Percentiles rank a stretch among this genome's conserved stretches.
These are phyloP conservation scores for Castanopsis chinensis DNA, from an alignment of 306 rosid species.

Conservation along the genomic window DNA sequence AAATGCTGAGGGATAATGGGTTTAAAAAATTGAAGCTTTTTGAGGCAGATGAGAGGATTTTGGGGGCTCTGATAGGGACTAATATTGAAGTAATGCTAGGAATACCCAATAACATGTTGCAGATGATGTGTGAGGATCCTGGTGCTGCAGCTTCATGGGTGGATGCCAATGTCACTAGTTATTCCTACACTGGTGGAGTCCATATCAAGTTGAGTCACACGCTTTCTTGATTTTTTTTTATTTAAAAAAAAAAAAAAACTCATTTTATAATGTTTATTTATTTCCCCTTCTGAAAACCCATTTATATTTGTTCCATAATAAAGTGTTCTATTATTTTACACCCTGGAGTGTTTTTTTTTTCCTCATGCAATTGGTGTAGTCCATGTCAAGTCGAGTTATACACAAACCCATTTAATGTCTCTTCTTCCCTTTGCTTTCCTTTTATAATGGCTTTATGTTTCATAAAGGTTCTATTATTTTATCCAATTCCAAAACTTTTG, in stretches of 20 bases:
- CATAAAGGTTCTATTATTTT: no score
- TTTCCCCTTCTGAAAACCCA: neutral
- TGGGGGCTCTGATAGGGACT: constrained; percentile 72
- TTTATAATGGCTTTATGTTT: no score
- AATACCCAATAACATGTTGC: constrained; percentile 75
- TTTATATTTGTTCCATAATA: neutral
- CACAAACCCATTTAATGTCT: no score
- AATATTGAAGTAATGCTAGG: constrained; percentile 86
- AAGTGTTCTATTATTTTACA: constrained; percentile 4
- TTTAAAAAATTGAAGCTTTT: constrained; percentile 68
- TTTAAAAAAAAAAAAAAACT: no score
- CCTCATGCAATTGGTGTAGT: no score
- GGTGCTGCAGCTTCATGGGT: constrained; percentile 83
- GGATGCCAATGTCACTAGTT: constrained; percentile 73
- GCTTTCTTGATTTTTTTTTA: neutral
- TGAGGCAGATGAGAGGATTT: constrained; percentile 76
- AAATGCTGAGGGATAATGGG: constrained; percentile 77
- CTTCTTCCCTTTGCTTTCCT: no score
- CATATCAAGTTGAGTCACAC: constrained; percentile 76
- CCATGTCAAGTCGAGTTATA: no score
- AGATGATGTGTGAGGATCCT: constrained; percentile 51
- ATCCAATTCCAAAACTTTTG: no score
- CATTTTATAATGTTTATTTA: neutral
- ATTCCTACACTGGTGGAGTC: constrained; percentile 73
- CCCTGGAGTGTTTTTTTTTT: no score